Evolutionary conservation across 768 basidiomycete species (phyloP).

Genomic region (Auricularia sp.): DNA sequence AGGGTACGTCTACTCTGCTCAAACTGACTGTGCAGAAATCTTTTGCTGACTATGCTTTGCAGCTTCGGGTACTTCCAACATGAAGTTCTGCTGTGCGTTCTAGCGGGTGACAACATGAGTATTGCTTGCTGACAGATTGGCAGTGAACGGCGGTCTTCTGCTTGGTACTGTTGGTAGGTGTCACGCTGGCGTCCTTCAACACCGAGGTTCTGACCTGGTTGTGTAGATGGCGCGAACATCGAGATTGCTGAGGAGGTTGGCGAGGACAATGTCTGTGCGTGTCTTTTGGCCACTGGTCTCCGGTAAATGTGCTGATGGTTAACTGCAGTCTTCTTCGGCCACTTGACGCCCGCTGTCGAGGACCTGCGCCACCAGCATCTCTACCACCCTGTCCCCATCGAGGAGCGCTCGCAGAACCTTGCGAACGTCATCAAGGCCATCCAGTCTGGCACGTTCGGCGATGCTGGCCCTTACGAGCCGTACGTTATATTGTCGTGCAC

Average conservation of each 20-base stretch:
- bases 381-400: slow-evolving; percentile 73
- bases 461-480: slow-evolving; percentile 76
- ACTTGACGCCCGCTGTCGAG: slow-evolving; percentile 80
- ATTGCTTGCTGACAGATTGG: slow-evolving; percentile 23
- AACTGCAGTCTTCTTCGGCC: slow-evolving; percentile 73
- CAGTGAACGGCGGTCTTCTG: slow-evolving; percentile 78
- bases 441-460: slow-evolving; percentile 72
- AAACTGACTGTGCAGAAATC: slow-evolving; percentile 12
- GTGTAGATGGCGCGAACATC: slow-evolving; percentile 82
- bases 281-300: slow-evolving; percentile 12
- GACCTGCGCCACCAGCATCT: slow-evolving; percentile 77
- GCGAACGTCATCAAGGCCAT: slow-evolving; percentile 71
- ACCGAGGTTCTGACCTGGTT: slow-evolving; percentile 6
- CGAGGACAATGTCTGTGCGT: slow-evolving; percentile 83
- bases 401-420: slow-evolving; percentile 74
- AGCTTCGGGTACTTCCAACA: slow-evolving; percentile 71
- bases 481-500: slow-evolving; percentile 29
- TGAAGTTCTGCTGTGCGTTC: slow-evolving; percentile 37
- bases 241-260: slow-evolving; percentile 97
- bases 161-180: slow-evolving; percentile 66
- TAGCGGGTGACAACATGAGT: too few relatives aligned
- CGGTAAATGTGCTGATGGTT: not conserved
- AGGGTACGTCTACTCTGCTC: slow-evolving; percentile 30
- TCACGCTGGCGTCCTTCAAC: not conserved
- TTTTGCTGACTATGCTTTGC: not conserved